Evolutionary conservation across 257 asterid species (phyloP), one percentile per base, ranked within the genome.

Genomic region (Primulina huaijiensis): DNA sequence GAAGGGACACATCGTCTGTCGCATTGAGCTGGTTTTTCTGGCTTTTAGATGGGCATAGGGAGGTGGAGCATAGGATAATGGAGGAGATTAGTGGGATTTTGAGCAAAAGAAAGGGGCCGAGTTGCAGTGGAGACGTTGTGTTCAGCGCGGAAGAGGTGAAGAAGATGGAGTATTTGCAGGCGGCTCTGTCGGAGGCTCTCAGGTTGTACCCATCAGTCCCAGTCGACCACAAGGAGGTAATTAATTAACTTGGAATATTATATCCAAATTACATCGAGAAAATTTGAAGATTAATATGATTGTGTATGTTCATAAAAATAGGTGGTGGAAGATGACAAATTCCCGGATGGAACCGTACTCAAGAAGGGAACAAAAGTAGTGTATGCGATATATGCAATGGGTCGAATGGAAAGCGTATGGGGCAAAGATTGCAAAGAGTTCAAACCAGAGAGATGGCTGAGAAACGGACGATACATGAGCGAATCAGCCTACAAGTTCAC

Each of bases 1-100:
- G 98, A 60, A 82, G 98, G 77, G 98, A 93, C 82, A 93, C 98
- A 63, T 92, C 98, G 5, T 92, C 98, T 17, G 98, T 92, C 52
- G 98, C 98, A 23, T 75, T 92, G 1, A 88, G 95, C 81, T 90
- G 98, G 98, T 93, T 93, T 66, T 93, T 93, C 87, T 93, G 98
- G 98, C 79, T 93, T 59, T 70, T 90, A 56, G 57, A 74, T 60
- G 37, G 20, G 67, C 80, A 86, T 77, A 87, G 90, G 7, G 84
- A 74, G 70, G 97, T 87, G 34, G 98, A 89, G 78, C 90, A 79
- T 66, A 89, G 72, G 78, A 87, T 93, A 23, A 21, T 93, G 66
- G 83, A 69, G 53, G 98, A 90, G 81, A 82, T 90, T 46, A 69
- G 81, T 66, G 78, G 80, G 76, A 79, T 93, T n/a, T 62, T 89